These are phyloP conservation scores for Albophoma yamanashiensis DNA, from an alignment of 2,329 filamentous ascomycete genomes.

Conservation along the genomic window DNA sequence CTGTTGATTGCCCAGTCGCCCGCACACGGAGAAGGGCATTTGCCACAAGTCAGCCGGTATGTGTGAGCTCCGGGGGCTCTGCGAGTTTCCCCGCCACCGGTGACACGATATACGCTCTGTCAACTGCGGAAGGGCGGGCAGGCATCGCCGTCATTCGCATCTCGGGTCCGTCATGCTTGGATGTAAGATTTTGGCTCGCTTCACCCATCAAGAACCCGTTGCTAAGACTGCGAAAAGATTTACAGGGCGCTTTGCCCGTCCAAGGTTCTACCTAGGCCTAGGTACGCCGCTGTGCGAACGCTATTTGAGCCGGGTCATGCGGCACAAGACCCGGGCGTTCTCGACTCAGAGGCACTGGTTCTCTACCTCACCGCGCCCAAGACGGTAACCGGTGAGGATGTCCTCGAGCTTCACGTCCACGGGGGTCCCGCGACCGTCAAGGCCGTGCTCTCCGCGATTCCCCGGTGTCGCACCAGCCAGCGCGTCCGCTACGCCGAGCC, in stretches of 20 bases:
- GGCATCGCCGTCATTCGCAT: constrained; percentile 86
- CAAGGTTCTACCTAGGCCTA: constrained; percentile 32
- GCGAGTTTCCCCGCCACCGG: constrained; percentile 8
- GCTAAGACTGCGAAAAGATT: constrained; percentile 24
- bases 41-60: not conserved
- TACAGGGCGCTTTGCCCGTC: constrained; percentile 40
- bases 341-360: constrained; percentile 70
- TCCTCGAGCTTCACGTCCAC: constrained; percentile 91
- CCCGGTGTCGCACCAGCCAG: constrained; percentile 29
- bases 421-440: constrained; percentile 83
- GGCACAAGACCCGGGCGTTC: constrained; percentile 35
- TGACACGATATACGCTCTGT: constrained; percentile 84
- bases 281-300: constrained; percentile 61
- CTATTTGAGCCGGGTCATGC: constrained; percentile 44
- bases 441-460: constrained; percentile 71
- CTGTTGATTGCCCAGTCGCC: not conserved
- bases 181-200: constrained; percentile 34
- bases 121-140: constrained; percentile 73
- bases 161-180: constrained; percentile 65
- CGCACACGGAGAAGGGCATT: not conserved
- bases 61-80: not conserved
- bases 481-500: constrained; percentile 79
- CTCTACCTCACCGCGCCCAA: constrained; percentile 73
- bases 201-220: not conserved
- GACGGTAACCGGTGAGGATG: constrained; percentile 84